Evolutionary conservation across 768 basidiomycete species (phyloP).

Genomic region (Boletus bicolor): DNA sequence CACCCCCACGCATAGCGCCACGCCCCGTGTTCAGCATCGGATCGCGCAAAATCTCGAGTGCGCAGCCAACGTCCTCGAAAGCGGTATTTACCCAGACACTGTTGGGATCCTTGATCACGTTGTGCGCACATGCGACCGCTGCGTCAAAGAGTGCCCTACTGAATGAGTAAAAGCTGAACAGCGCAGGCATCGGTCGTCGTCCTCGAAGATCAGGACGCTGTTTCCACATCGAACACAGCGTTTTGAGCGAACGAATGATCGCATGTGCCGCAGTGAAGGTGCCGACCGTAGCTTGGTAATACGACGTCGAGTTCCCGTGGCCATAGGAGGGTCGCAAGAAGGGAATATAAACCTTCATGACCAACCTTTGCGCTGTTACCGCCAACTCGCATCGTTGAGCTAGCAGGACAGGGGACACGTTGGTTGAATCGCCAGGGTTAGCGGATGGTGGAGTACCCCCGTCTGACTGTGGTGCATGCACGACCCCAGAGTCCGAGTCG

Average conservation of each 20-base stretch:
- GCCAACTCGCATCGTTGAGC: constrained; percentile 59
- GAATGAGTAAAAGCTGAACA: constrained; percentile 58
- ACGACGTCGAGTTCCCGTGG: constrained; percentile 28
- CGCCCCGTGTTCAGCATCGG: constrained; percentile 31
- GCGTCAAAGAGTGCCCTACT: constrained; percentile 65
- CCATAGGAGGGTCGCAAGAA: constrained; percentile 46
- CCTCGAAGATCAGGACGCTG: constrained; percentile 32
- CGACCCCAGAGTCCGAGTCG: constrained; percentile 28
- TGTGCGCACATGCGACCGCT: constrained; percentile 60
- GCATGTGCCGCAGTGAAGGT: constrained; percentile 64
- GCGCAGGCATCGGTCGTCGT: constrained; percentile 38
- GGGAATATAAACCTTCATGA: constrained; percentile 66
- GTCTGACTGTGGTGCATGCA: constrained; percentile 13
- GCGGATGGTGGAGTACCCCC: constrained; percentile 4
- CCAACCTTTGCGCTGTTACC: constrained; percentile 55
- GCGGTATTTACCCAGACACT: constrained; percentile 48
- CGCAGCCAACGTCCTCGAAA: constrained; percentile 42
- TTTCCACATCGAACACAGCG: constrained; percentile 41
- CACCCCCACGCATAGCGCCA: constrained; percentile 32
- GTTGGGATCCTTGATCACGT: constrained; percentile 51
- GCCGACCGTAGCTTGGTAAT: constrained; percentile 54
- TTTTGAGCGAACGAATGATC: constrained; percentile 51
- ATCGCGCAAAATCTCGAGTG: constrained; percentile 43
- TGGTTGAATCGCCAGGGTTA: constrained; percentile 12
- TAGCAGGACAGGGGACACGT: constrained; percentile 37